These are phyloP conservation scores for Evernia prunastri DNA, from an alignment of 495 filamentous ascomycete species.

Conservation along the genomic window DNA sequence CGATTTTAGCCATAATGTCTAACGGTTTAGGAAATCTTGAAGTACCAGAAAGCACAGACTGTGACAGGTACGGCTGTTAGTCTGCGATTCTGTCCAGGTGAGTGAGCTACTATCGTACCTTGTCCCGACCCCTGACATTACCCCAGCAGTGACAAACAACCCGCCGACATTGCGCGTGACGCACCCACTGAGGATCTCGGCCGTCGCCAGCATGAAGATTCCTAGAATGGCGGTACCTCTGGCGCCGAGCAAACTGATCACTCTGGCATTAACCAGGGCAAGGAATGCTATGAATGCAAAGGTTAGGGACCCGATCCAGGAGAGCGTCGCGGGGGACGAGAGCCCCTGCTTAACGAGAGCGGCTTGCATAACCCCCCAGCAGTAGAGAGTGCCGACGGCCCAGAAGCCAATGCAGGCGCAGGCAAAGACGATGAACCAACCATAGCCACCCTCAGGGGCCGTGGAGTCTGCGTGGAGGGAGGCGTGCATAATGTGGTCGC, in stretches of 20 bases:
- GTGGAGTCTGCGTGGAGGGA: background rate
- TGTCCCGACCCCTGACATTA: conserved; percentile 46
- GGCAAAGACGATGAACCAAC: conserved; percentile 49
- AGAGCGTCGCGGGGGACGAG: conserved; percentile 41
- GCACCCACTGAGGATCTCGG: conserved; percentile 47
- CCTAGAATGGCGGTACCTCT: conserved; percentile 41
- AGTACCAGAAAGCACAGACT: background rate
- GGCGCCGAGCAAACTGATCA: conserved; percentile 46
- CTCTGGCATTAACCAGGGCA: conserved; percentile 43
- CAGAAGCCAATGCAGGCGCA: conserved; percentile 50
- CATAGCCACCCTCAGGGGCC: conserved; percentile 51
- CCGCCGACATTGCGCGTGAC: conserved; percentile 42
- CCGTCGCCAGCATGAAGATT: conserved; percentile 40
- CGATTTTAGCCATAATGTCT: background rate
- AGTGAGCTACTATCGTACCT: background rate
- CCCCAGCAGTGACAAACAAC: conserved; percentile 50
- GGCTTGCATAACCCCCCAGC: conserved; percentile 54
- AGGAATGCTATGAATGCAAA: conserved; percentile 44
- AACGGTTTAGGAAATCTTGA: background rate
- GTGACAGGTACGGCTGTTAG: background rate
- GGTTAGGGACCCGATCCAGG: conserved; percentile 51
- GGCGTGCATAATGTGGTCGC: background rate
- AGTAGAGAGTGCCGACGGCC: conserved; percentile 47
- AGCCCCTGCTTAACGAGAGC: conserved; percentile 40
- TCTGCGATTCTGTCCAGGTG: background rate